Conservation (phyloP, 495 filamentous ascomycete genomes). For the Hypoxylon rickii region DNA sequence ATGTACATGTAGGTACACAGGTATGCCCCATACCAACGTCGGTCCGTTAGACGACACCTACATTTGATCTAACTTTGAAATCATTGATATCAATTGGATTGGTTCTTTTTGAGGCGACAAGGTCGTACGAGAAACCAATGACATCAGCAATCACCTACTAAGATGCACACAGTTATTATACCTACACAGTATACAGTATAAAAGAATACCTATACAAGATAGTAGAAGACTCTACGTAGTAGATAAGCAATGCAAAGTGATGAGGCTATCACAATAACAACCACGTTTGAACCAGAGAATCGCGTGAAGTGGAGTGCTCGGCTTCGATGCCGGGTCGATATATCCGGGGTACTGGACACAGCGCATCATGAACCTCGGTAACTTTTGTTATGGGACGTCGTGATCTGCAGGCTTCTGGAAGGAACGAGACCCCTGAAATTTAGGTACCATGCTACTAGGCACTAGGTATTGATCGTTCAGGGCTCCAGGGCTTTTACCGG, state of each 20-base stretch:
- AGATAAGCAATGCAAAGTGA: not conserved
- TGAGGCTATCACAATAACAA: conserved; percentile 18
- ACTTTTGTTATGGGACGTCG: conserved; percentile 14
- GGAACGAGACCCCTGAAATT: conserved; percentile 10
- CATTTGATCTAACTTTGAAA: too few relatives aligned
- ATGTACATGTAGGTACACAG: too few relatives aligned
- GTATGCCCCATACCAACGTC: too few relatives aligned
- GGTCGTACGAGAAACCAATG: too few relatives aligned
- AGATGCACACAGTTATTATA: too few relatives aligned
- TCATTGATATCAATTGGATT: too few relatives aligned
- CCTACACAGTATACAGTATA: too few relatives aligned
- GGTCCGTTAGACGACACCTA: too few relatives aligned
- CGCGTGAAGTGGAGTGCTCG: conserved; percentile 24
- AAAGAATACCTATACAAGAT: not conserved
- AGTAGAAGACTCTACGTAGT: not conserved
- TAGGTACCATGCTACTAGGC: conserved; percentile 6
- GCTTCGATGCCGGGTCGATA: conserved; percentile 16
- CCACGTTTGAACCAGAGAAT: conserved; percentile 1
- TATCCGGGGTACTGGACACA: conserved; percentile 27
- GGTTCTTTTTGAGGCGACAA: too few relatives aligned
- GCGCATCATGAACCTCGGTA: conserved; percentile 27
- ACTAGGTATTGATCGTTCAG: too few relatives aligned
- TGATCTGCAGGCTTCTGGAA: conserved; percentile 27
- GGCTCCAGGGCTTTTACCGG: too few relatives aligned
- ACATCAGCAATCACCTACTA: too few relatives aligned